A percentile compares a stretch with the other conserved stretches of the same genome.
These are phyloP conservation scores for Tetradesmus lagerheimii DNA, from an alignment of 139 green algal species.

Conservation along the genomic window DNA sequence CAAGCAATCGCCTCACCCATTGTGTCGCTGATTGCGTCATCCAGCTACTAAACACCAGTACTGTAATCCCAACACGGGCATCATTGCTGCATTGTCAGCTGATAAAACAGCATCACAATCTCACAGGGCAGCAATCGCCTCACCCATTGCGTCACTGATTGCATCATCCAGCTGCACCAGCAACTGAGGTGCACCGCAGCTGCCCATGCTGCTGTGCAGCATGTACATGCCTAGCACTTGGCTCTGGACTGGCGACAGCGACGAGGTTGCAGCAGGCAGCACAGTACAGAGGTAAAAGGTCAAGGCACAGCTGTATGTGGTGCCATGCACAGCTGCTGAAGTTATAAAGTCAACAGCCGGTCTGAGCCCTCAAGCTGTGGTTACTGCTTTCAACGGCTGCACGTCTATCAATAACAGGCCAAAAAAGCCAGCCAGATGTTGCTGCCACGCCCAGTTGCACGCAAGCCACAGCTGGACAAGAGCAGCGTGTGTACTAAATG, in stretches of 20 bases:
- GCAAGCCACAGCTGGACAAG: too few species aligned
- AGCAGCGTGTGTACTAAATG: not conserved
- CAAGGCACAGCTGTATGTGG: not conserved
- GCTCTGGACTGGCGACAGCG: slow-evolving; percentile 10
- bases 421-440: too few species aligned
- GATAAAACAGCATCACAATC: too few species aligned
- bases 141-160: slow-evolving; percentile 36
- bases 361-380: too few species aligned
- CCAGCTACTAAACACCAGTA: too few species aligned
- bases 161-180: slow-evolving; percentile 31
- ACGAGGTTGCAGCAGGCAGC: not conserved
- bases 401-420: too few species aligned
- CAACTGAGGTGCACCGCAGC: slow-evolving; percentile 10
- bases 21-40: slow-evolving; percentile 31
- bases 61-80: too few species aligned
- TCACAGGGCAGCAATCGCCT: not conserved
- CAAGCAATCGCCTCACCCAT: slow-evolving; percentile 17
- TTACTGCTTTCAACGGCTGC: too few species aligned
- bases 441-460: too few species aligned
- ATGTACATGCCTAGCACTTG: slow-evolving; percentile 26
- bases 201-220: not conserved
- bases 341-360: too few species aligned
- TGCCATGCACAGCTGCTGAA: not conserved
- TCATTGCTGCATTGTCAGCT: too few species aligned
- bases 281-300: not conserved